Evolutionary conservation across 2,329 filamentous ascomycete genomes (phyloP), one percentile per base, ranked within the genome.

Genomic region (Dothiorella sarmentorum): DNA sequence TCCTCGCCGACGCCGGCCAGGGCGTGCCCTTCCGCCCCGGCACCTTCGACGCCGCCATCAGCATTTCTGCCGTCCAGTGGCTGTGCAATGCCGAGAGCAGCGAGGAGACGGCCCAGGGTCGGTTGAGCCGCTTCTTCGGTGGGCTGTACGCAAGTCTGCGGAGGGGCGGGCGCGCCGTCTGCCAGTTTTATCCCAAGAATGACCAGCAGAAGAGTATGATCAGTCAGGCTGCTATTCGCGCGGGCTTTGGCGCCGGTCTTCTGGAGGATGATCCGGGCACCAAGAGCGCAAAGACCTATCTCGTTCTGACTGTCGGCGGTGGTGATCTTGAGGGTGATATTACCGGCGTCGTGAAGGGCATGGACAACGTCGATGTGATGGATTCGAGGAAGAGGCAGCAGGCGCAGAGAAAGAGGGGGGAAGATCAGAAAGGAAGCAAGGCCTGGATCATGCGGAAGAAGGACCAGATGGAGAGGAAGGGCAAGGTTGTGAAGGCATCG

Each of bases 181-280:
- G 92, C 71, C 94, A 99, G 69, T 99, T 99, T 74, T 99, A 99
- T 72, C 94, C 94, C 2, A 96, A 96, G 77, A 97, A 99, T 72
- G 89, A 95, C 65, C 81, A 84, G 62, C 94, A 99, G 77, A 85
- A 92, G 69, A 85, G 83, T 68, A 96, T 99, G 92, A 96, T 99
- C 65, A 90, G 87, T 53, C 82, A 84, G 60, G 94, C 94, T 0
- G 94, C 94, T 0, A 88, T 97, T 61, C 91, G 89, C 69, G 94
- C 94, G 1, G 94, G 94, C 0, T 99, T 99, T 68, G 93, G 94
- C 47, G 94, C 94, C 0, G 94, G 94, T 76, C 82, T 99, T 31
- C 78, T 99, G 47, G 93, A 97, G 74, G 94, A 99, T 74, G 93
- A 97, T 71, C 90, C 90, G 0, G 93, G 91, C 42, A 99, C 94